Base-by-base conservation (phyloP, 371 early-diverging fungal genomes). In the Catenaria anguillulae region DNA sequence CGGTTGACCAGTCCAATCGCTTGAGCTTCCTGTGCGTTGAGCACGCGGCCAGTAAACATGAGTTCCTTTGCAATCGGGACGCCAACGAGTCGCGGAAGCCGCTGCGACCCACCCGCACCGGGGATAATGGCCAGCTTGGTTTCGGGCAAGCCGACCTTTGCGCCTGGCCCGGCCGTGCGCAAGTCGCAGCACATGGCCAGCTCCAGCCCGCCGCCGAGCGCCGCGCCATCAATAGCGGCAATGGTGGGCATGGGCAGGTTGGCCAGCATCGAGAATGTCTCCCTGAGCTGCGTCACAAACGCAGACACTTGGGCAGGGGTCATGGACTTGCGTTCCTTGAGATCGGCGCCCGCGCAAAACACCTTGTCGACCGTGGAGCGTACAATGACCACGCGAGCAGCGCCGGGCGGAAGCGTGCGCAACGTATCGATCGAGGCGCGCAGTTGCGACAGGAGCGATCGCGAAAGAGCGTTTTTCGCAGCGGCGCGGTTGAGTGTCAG, bases 81-180 rank as follows among this genome's bases (percentile, higher is more conserved):
- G 2, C 97, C 97, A 60, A 97, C 85, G 46, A 96, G 67, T 34
- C 91, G 81, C 26, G 93, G 82, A 45, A 95, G 73, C 45, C 96
- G 77, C 74, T 93, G 92, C 13, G 97, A 94, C 55, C 97, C 97
- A 37, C 97, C 97, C 40, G 97, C 95, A 45, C 93, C 97, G 29
- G 97, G 97, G 62, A 97, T 96, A 64, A 97, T 96, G 42, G 91
- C 96, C n/a, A 96, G 75, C 60, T 80, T 82, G 2, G 96, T 94
- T 71, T 97, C 97, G 0, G 92, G 89, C 55, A 97, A 75, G 1
- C 96, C 96, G 58, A 97, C 73, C 67, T 84, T 81, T 37, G 93
- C 89, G 50, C 77, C 71, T 8, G 74, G 73, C 64, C 90, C 90
- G 33, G 90, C 90, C 17, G 93, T 78, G 24, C 97, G 79, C 65